Conservation (phyloP, 2,329 filamentous ascomycete genomes). For the Aspergillus pseudoterreus region DNA sequence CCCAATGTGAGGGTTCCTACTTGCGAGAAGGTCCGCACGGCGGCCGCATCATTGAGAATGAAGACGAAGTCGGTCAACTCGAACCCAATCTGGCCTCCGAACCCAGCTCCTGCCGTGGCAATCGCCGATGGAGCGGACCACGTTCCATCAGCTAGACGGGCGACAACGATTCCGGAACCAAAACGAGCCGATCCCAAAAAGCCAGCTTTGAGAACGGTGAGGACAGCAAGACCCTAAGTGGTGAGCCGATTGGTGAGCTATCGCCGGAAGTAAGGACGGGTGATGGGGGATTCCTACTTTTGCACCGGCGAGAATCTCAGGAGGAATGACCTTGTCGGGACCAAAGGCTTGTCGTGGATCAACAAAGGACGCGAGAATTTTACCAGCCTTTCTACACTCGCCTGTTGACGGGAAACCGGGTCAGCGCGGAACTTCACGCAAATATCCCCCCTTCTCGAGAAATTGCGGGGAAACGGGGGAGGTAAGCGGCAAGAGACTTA, state of each 20-base stretch:
- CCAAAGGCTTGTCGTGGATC: constrained; percentile 91
- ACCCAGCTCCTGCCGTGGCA: constrained; percentile 46
- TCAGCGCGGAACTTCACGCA: constrained; percentile 23
- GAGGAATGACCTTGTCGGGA: constrained; percentile 95
- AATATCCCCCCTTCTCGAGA: constrained; percentile 10
- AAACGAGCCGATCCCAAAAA: constrained; percentile 50
- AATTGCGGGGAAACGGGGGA: constrained; percentile 30
- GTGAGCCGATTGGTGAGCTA: background rate
- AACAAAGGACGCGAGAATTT: constrained; percentile 91
- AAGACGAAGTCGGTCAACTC: constrained; percentile 75
- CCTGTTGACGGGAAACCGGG: constrained; percentile 52
- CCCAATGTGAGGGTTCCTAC: constrained; percentile 86
- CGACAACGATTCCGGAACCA: constrained; percentile 48
- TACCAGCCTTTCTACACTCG: constrained; percentile 95
- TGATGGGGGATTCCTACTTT: constrained; percentile 58
- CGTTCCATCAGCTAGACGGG: constrained; percentile 45
- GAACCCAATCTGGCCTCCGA: constrained; percentile 51
- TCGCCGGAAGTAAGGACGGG: background rate
- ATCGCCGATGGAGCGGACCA: constrained; percentile 51
- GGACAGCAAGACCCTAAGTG: constrained; percentile 45
- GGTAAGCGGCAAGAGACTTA: constrained; percentile 27
- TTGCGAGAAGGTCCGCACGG: constrained; percentile 92
- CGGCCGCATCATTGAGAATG: constrained; percentile 86
- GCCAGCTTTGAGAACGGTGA: constrained; percentile 49
- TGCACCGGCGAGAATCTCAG: constrained; percentile 80